Conservation (phyloP, 305 asterid genomes). For the Solanum aculeatissimum region DNA sequence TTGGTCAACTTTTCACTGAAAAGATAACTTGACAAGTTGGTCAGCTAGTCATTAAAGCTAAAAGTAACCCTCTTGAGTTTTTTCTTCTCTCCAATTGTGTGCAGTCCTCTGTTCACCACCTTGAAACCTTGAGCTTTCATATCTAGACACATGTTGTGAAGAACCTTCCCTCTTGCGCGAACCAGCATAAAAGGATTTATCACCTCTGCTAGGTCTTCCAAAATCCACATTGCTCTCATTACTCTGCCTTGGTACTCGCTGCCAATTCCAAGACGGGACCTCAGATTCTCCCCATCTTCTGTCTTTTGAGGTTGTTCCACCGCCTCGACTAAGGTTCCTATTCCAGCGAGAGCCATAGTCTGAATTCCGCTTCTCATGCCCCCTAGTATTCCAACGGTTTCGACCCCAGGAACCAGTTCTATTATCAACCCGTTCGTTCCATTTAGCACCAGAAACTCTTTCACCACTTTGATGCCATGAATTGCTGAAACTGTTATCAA, state of each 20-base stretch:
- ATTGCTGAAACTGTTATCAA: not conserved
- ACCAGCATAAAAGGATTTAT: constrained; percentile 32
- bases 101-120: constrained; percentile 25
- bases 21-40: not conserved
- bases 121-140: constrained; percentile 51
- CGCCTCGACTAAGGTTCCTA: constrained; percentile 18
- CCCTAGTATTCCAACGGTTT: constrained; percentile 15
- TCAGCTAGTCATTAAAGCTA: not conserved
- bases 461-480: not conserved
- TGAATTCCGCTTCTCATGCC: constrained; percentile 11
- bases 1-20: not conserved
- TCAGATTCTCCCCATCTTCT: constrained; percentile 32
- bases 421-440: constrained; percentile 21
- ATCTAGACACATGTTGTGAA: constrained; percentile 33
- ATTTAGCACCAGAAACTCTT: constrained; percentile 9
- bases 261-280: constrained; percentile 21
- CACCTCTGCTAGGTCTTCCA: constrained; percentile 17
- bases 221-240: constrained; percentile 26
- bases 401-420: constrained; percentile 20
- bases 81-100: constrained; percentile 16
- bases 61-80: constrained; percentile 3
- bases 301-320: constrained; percentile 14
- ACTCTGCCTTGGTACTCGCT: constrained; percentile 14
- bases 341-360: constrained; percentile 12
- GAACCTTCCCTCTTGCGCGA: constrained; percentile 68